phyloP scores from a whole-genome alignment of 495 filamentous ascomycete species.

The Tuber magnatum region DNA sequence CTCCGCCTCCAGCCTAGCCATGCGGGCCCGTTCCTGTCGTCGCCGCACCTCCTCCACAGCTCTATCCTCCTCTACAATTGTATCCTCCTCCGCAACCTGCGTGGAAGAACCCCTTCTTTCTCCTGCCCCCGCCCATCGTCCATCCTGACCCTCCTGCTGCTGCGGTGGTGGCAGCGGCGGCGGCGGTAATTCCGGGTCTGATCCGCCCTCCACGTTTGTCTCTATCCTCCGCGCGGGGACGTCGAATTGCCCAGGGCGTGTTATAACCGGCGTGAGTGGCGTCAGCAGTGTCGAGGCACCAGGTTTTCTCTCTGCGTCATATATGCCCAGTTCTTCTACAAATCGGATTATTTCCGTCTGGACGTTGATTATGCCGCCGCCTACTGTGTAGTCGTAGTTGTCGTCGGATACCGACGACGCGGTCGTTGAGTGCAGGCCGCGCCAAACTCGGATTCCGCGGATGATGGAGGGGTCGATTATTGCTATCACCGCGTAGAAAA shows the following conservation, averaged over 20 bases:
- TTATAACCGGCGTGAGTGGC: background rate
- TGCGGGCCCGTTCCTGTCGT: background rate
- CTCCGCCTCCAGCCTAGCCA: slow-evolving; percentile 8
- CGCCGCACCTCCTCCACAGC: background rate
- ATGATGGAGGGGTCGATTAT: slow-evolving; percentile 23
- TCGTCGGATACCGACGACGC: background rate
- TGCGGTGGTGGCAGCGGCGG: background rate
- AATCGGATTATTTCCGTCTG: slow-evolving; percentile 29
- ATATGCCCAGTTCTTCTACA: slow-evolving; percentile 28
- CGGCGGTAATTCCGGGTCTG: background rate
- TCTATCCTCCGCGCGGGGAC: background rate
- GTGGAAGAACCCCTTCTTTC: background rate
- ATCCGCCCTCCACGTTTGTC: background rate
- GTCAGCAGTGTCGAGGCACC: background rate
- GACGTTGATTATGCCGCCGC: slow-evolving; percentile 23
- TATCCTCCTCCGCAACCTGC: background rate
- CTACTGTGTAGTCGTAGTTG: slow-evolving; percentile 19
- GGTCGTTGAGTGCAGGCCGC: slow-evolving; percentile 8
- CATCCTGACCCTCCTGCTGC: background rate
- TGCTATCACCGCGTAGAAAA: slow-evolving; percentile 25
- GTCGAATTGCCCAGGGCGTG: background rate
- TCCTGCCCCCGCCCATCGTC: background rate
- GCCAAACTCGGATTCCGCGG: slow-evolving; percentile 19
- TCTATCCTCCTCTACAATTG: background rate
- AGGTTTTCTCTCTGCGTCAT: background rate